Evolutionary conservation across 2,329 filamentous ascomycete genomes (phyloP).

Genomic region (Penicillium capsulatum): DNA sequence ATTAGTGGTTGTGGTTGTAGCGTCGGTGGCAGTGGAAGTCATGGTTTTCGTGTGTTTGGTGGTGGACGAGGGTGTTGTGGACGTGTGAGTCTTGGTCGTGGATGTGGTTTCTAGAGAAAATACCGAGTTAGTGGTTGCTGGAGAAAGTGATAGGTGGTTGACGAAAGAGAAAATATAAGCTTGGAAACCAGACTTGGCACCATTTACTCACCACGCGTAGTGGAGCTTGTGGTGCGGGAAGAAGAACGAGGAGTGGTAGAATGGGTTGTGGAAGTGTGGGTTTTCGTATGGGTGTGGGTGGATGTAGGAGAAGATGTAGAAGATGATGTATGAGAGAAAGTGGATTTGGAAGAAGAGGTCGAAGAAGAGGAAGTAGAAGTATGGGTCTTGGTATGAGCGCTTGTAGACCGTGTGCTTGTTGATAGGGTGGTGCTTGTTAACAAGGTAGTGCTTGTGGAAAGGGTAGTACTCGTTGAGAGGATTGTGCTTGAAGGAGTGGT

Average conservation of each 20-base stretch:
- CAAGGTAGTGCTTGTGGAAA: conserved; percentile 9
- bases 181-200: conserved; percentile 15
- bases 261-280: not conserved
- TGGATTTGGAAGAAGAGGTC: conserved; percentile 6
- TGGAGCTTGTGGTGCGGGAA: conserved; percentile 15
- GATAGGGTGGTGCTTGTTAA: not conserved
- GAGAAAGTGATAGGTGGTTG: not conserved
- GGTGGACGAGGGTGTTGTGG: conserved; percentile 18
- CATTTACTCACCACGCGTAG: conserved; percentile 27
- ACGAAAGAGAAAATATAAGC: conserved; percentile 1
- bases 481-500: conserved; percentile 2
- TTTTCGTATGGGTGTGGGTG: conserved; percentile 11
- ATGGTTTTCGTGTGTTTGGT: conserved; percentile 15
- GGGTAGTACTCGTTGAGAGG: conserved; percentile 7
- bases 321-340: conserved; percentile 7
- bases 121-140: conserved; percentile 6
- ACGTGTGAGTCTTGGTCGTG: conserved; percentile 13
- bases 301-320: conserved; percentile 6
- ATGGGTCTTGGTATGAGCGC: conserved; percentile 3
- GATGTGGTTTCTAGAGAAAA: conserved; percentile 7
- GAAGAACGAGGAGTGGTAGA: not conserved
- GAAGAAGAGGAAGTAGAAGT: conserved; percentile 7
- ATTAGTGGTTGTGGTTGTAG: conserved; percentile 21
- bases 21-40: conserved; percentile 21
- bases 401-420: not conserved